phyloP scores from a whole-genome alignment of 1,139 yeast species.

The Zygotorulaspora mrakii region DNA sequence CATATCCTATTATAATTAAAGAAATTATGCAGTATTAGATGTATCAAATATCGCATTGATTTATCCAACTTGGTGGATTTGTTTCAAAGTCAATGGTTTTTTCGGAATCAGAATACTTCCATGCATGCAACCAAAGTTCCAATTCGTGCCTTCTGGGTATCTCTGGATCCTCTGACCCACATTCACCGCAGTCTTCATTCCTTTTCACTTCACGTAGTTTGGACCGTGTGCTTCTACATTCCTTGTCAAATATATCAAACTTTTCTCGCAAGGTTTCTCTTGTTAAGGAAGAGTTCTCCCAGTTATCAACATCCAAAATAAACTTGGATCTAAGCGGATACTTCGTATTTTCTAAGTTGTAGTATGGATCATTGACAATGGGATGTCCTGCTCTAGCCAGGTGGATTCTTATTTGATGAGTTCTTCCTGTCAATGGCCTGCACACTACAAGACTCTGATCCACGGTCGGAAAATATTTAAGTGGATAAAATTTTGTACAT shows the following conservation, averaged over 20 bases:
- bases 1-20: background rate
- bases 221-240: constrained; percentile 19
- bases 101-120: constrained; percentile 41
- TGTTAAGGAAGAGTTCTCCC: constrained; percentile 64
- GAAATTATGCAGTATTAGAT: background rate
- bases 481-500: constrained; percentile 40
- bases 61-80: constrained; percentile 76
- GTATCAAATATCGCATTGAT: background rate
- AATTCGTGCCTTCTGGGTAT: constrained; percentile 42
- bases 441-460: constrained; percentile 60
- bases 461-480: constrained; percentile 34
- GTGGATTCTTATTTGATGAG: constrained; percentile 78
- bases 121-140: constrained; percentile 58
- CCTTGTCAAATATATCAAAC: constrained; percentile 28
- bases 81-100: constrained; percentile 64
- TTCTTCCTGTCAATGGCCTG: constrained; percentile 67
- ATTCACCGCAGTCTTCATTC: constrained; percentile 41
- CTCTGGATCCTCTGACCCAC: constrained; percentile 43
- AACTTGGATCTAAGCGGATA: constrained; percentile 29
- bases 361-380: constrained; percentile 63
- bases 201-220: constrained; percentile 37
- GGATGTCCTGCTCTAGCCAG: constrained; percentile 62
- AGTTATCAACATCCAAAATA: constrained; percentile 52
- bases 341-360: constrained; percentile 38
- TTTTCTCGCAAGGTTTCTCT: constrained; percentile 36